Evolutionary conservation across 441 rosid genomes (phyloP).

Genomic region (Populus tomentosa): DNA sequence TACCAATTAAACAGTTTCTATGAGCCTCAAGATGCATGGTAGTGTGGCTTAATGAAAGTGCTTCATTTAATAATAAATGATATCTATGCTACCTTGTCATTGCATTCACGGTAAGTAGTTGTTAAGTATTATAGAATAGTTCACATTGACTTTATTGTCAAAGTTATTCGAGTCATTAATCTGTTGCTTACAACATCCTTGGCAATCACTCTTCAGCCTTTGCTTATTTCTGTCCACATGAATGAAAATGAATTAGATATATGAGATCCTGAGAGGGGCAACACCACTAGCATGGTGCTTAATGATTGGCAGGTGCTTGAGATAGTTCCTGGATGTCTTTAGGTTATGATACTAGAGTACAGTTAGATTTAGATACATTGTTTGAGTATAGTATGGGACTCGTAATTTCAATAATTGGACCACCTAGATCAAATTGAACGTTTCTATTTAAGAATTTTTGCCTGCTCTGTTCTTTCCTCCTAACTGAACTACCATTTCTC

Average conservation of each 20-base stretch:
- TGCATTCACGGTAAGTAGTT: background rate
- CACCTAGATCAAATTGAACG: background rate
- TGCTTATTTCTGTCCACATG: background rate
- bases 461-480: background rate
- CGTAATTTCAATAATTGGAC: background rate
- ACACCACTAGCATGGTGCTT: background rate
- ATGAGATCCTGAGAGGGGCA: background rate
- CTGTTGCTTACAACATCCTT: background rate
- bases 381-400: background rate
- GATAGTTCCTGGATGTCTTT: background rate
- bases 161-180: background rate
- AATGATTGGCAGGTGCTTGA: background rate
- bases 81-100: background rate
- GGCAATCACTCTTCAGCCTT: background rate
- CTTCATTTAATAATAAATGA: background rate
- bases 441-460: background rate
- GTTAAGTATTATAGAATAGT: background rate
- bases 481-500: background rate
- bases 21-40: background rate
- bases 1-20: too few species aligned
- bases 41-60: background rate
- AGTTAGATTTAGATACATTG: background rate
- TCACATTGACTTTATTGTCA: background rate
- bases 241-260: background rate
- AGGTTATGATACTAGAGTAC: background rate